These are phyloP conservation scores for Zhuliangozyma parablackwelliae DNA, from an alignment of 1,139 yeast species.

Conservation along the genomic window DNA sequence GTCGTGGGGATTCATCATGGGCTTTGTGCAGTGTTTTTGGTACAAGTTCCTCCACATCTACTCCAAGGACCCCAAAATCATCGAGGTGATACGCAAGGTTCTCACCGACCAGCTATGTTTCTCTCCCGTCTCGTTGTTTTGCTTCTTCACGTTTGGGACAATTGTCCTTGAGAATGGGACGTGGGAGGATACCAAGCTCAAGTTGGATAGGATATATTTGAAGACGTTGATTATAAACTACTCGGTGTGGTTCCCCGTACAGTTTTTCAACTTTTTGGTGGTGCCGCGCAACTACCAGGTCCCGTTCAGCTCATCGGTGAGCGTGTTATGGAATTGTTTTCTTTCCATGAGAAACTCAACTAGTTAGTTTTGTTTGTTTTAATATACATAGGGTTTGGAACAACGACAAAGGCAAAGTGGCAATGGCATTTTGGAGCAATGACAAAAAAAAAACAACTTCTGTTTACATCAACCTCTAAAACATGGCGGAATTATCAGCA, in stretches of 20 bases:
- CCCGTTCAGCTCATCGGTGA: slow-evolving; percentile 86
- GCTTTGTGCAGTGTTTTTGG: slow-evolving; percentile 88
- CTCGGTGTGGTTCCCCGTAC: slow-evolving; percentile 93
- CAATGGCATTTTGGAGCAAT: too few species aligned
- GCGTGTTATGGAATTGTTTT: slow-evolving; percentile 90
- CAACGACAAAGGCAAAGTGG: too few species aligned
- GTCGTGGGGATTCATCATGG: slow-evolving; percentile 81
- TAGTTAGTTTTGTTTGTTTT: slow-evolving; percentile 1
- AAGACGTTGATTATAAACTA: slow-evolving; percentile 77
- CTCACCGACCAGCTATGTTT: slow-evolving; percentile 85
- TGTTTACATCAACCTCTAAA: too few species aligned
- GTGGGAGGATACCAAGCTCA: slow-evolving; percentile 56
- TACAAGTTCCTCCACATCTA: slow-evolving; percentile 79
- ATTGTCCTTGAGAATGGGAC: slow-evolving; percentile 75
- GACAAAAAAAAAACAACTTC: too few species aligned
- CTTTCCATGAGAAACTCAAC: slow-evolving; percentile 66
- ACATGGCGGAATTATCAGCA: too few species aligned
- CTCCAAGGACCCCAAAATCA: slow-evolving; percentile 73
- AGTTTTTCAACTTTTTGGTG: slow-evolving; percentile 77
- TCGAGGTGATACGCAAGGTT: slow-evolving; percentile 81
- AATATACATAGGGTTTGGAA: too few species aligned
- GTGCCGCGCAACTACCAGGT: slow-evolving; percentile 82
- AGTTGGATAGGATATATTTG: slow-evolving; percentile 62
- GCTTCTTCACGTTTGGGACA: slow-evolving; percentile 82
- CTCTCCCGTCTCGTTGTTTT: slow-evolving; percentile 79